A percentile compares a stretch with the other conserved stretches of the same genome.
These are phyloP conservation scores for Wickerhamiella sergipiensis DNA, from an alignment of 805 yeast genomes.

Conservation along the genomic window DNA sequence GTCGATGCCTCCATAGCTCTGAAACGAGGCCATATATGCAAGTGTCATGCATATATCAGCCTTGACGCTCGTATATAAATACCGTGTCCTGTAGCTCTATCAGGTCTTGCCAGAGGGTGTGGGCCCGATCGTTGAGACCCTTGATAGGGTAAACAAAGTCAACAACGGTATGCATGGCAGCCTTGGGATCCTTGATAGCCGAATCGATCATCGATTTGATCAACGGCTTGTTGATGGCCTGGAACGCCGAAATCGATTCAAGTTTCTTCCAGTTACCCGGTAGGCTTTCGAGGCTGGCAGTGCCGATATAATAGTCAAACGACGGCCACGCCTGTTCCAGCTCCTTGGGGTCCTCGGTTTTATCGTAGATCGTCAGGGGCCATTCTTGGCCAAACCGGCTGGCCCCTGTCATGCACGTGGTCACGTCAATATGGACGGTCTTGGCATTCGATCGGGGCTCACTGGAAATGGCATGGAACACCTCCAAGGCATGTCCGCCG, in stretches of 20 bases:
- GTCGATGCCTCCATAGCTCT: not conserved
- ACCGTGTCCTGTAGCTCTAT: not conserved
- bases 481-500: constrained; percentile 62
- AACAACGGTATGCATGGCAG: not conserved
- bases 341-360: constrained; percentile 41
- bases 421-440: constrained; percentile 60
- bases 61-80: not conserved
- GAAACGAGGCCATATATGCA: not conserved
- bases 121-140: not conserved
- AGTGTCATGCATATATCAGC: not conserved
- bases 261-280: not conserved
- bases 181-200: not conserved
- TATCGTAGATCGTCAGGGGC: constrained; percentile 46
- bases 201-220: not conserved
- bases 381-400: constrained; percentile 52
- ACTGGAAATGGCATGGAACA: constrained; percentile 32
- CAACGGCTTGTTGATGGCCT: not conserved
- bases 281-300: not conserved
- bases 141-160: not conserved
- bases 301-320: constrained; percentile 30
- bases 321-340: constrained; percentile 32
- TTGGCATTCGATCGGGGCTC: constrained; percentile 14
- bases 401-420: constrained; percentile 80
- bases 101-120: not conserved
- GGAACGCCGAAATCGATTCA: not conserved